Evolutionary conservation across 192 early-diverging fungal species (phyloP), one percentile per base, ranked within the genome.

Genomic region (Coemansia sp.): DNA sequence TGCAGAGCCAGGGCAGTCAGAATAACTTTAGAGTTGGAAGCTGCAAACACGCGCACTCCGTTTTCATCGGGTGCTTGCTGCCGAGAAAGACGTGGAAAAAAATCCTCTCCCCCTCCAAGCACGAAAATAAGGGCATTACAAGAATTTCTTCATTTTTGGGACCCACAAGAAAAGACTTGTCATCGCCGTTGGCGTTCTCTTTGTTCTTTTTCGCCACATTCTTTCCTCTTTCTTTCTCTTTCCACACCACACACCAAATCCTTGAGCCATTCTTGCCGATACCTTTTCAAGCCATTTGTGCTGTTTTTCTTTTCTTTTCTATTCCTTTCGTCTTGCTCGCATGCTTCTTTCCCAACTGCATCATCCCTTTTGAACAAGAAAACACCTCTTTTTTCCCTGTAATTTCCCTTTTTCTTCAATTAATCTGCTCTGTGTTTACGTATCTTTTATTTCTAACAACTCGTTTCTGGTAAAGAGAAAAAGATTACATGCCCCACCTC

Each of bases 361-460:
- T 43, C 43, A 36, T 36, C n/a, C n/a, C 49, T 21, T 52, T 52
- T 43, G 8, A 46, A 48, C 43, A 46, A 36, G 32, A 22, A 21
- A 62, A 32, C 43, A 21, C 10, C 54, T 21, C 54, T n/a, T 56
- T 21, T 47, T 32, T 62, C 43, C 19, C 21, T 48, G 47, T 62
- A 43, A 26, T 43, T 15, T 62, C 39, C n/a, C n/a, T n/a, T n/a
- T n/a, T n/a, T n/a, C n/a, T 47, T 48, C 61, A 32, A 48, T 62
- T 47, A 16, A 42, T 62, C 61, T 48, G 19, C 19, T 32, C 32
- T 21, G 19, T 19, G 0, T 43, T 47, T n/a, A 19, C 61, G 9
- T 36, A 43, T 12, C 43, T 8, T 26, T 9, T 12, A 8, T 47
- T 46, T 62, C 42, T n/a, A n/a, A n/a, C n/a, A n/a, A n/a, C n/a